These are phyloP conservation scores for Malassezia japonica DNA, from an alignment of 1,284 basidiomycete species.

Conservation along the genomic window DNA sequence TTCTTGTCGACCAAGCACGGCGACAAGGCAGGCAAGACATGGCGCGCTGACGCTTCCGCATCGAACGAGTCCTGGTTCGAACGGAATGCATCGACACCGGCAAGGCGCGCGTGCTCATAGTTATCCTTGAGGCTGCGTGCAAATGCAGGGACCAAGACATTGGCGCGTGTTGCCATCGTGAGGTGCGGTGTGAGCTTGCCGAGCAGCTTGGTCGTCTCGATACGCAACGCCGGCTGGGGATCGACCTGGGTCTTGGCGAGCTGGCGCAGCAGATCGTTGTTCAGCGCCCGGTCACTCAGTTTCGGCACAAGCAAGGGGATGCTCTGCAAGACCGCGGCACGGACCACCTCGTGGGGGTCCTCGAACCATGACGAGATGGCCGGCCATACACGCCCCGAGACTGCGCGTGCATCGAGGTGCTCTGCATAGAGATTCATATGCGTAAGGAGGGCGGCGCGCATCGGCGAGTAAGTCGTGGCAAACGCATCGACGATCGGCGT, in stretches of 20 bases:
- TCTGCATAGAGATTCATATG: conserved; percentile 73
- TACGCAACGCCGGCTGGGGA: conserved; percentile 83
- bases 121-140: conserved; percentile 77
- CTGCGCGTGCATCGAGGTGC: conserved; percentile 72
- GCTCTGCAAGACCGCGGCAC: conserved; percentile 85
- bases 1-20: conserved; percentile 43
- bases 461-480: conserved; percentile 62
- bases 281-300: conserved; percentile 72
- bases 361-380: conserved; percentile 88
- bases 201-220: conserved; percentile 92
- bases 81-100: conserved; percentile 91
- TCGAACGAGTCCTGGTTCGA: conserved; percentile 82
- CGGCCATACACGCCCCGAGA: conserved; percentile 84
- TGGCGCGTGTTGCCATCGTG: conserved; percentile 72
- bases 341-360: conserved; percentile 82
- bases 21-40: conserved; percentile 33
- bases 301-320: conserved; percentile 76
- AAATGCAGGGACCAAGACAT: conserved; percentile 92
- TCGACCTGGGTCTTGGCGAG: conserved; percentile 89
- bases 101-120: conserved; percentile 86
- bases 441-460: conserved; percentile 84
- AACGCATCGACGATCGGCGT: conserved; percentile 36
- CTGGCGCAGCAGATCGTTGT: conserved; percentile 87
- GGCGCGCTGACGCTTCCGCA: conserved; percentile 29
- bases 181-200: conserved; percentile 78